Base-by-base conservation (phyloP, 2,329 filamentous ascomycete species). In the Beauveria varroae region DNA sequence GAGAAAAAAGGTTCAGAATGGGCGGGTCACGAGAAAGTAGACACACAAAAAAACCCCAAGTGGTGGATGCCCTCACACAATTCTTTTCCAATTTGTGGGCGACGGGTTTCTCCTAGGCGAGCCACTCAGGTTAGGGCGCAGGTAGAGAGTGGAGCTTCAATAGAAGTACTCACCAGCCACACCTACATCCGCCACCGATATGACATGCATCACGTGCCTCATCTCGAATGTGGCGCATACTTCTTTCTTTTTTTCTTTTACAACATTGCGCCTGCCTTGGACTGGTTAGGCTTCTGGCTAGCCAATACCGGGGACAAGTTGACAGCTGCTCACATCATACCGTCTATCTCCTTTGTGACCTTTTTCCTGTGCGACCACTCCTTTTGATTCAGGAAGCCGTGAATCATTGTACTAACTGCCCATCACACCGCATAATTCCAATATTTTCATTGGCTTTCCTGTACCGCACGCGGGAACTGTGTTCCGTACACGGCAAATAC, bases 61-160 rank as follows among this genome's bases (percentile, higher is more conserved):
- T 14, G 34, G 52, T 50, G 34, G 44, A 41, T 50, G 52, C 52
- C 59, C 60, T 57, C 44, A 46, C 53, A 55, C 24, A 57, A 51
- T 57, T 52, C 53, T 62, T 57, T 62, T 57, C 37, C 47, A 50
- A 6, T 62, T 62, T 62, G 60, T 62, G 60, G 53, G 60, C 28
- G 30, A 30, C 22, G 10, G 34, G 26, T 14, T 14, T 16, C 9
- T 46, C 34, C 26, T 60, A 68, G 65, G 67, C 68, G 68, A 70
- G 64, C 52, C 64, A 64, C 46, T 62, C 58, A 49, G 22, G 44
- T 68, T 69, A 69, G 68, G 67, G 68, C 66, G 67, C 44, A 58
- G 49, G 28, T 20, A 46, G 18, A 9, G 30, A 26, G 51, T 61
- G 37, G 30, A 28, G 43, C 14, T 16, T 30, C 26, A 2, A 6